phyloP scores from a whole-genome alignment of 1,284 basidiomycete genomes.

The Phaffia rhodozyma region DNA sequence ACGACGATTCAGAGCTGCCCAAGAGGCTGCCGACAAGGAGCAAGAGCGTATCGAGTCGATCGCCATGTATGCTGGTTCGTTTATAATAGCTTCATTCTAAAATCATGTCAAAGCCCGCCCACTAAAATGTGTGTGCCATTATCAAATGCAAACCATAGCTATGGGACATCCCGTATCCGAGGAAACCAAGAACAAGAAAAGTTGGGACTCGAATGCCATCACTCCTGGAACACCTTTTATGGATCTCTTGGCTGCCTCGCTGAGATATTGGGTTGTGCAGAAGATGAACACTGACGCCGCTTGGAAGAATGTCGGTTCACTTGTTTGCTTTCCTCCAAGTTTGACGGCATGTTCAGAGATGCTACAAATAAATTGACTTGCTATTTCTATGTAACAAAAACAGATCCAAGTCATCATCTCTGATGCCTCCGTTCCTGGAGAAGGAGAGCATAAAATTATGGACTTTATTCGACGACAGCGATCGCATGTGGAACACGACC shows the following conservation, averaged over 20 bases:
- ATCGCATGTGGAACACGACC: slow-evolving; percentile 72
- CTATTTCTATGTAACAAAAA: slow-evolving; percentile 4
- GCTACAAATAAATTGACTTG: slow-evolving; percentile 17
- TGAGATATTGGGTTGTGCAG: slow-evolving; percentile 92
- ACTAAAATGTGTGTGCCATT: not conserved
- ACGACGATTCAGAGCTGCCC: slow-evolving; percentile 83
- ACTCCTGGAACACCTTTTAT: slow-evolving; percentile 99
- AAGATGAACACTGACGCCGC: slow-evolving; percentile 93
- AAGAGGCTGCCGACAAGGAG: slow-evolving; percentile 90
- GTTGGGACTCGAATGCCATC: slow-evolving; percentile 98
- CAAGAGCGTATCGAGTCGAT: slow-evolving; percentile 70
- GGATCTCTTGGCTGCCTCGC: slow-evolving; percentile 72
- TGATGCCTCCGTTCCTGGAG: slow-evolving; percentile 91
- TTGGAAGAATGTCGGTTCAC: slow-evolving; percentile 68
- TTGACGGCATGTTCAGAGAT: not conserved
- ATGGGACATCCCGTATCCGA: slow-evolving; percentile 85
- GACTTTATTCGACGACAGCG: slow-evolving; percentile 91
- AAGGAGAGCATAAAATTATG: slow-evolving; percentile 99
- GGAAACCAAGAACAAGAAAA: slow-evolving; percentile 67
- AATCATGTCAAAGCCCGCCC: not conserved
- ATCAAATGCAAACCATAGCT: slow-evolving; percentile 38
- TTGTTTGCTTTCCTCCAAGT: not conserved
- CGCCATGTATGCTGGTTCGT: slow-evolving; percentile 67
- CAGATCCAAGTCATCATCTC: slow-evolving; percentile 93
- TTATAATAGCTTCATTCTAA: slow-evolving; percentile 29